Conservation (phyloP, 2,329 filamentous ascomycete species). For the Cryphonectria radicalis region DNA sequence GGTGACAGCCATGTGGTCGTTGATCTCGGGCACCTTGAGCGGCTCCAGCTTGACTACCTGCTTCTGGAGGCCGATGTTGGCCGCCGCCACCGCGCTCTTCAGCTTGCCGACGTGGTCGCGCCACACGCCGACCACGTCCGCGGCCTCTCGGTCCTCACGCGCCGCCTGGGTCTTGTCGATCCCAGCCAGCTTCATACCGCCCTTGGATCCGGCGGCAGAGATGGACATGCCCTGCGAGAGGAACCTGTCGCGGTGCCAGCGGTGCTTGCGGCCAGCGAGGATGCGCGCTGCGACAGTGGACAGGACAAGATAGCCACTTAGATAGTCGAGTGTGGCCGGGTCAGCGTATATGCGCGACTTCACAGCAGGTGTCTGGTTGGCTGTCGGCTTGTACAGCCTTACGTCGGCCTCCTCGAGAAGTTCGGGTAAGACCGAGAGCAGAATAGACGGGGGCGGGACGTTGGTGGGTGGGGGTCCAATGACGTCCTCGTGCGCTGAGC, state of each 20-base stretch:
- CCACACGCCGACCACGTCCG: slow-evolving; percentile 78
- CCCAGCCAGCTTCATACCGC: slow-evolving; percentile 85
- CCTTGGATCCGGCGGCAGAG: slow-evolving; percentile 72
- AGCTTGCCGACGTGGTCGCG: slow-evolving; percentile 75
- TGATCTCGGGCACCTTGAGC: slow-evolving; percentile 70
- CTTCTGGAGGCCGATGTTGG: slow-evolving; percentile 51
- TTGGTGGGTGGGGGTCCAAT: slow-evolving; percentile 72
- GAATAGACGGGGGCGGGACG: slow-evolving; percentile 82
- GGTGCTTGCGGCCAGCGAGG: slow-evolving; percentile 80
- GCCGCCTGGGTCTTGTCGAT: slow-evolving; percentile 82
- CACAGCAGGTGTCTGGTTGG: slow-evolving; percentile 59
- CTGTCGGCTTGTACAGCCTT: slow-evolving; percentile 67
- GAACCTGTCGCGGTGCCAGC: slow-evolving; percentile 89
- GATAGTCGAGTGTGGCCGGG: slow-evolving; percentile 63
- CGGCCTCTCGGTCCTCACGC: slow-evolving; percentile 83
- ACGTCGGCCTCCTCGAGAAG: slow-evolving; percentile 69
- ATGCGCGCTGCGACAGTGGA: slow-evolving; percentile 75
- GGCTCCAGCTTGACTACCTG: slow-evolving; percentile 36
- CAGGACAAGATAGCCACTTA: slow-evolving; percentile 66
- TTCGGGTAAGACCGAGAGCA: slow-evolving; percentile 76
- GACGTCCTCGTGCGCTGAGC: slow-evolving; percentile 32
- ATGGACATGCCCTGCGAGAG: slow-evolving; percentile 89
- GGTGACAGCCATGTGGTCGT: slow-evolving; percentile 69
- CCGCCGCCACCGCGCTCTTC: slow-evolving; percentile 71
- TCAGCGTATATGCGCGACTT: slow-evolving; percentile 68